phyloP scores from a whole-genome alignment of 139 green algal genomes.

The Chlorella vulgaris region DNA sequence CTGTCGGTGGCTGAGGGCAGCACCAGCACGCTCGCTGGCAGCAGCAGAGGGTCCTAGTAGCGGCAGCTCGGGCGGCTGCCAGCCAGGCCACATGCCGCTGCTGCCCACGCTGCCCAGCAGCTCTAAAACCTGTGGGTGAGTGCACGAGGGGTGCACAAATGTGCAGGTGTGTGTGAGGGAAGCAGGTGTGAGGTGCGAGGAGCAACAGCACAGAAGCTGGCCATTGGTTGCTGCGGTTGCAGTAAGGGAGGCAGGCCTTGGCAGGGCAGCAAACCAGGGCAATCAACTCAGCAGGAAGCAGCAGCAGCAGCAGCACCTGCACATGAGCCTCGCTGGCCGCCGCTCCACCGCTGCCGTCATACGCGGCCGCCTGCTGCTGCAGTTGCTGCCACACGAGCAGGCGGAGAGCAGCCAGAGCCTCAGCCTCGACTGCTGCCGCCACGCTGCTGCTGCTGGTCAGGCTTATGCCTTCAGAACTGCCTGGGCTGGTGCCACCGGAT shows the following conservation, averaged over 20 bases:
- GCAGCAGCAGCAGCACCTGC: not conserved
- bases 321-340: slow-evolving; percentile 13
- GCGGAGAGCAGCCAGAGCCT: not conserved
- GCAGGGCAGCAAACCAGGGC: not conserved
- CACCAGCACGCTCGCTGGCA: not conserved
- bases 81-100: slow-evolving; percentile 33
- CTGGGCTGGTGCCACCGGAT: not conserved
- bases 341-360: slow-evolving; percentile 4
- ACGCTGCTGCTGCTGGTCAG: not conserved
- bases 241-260: no score
- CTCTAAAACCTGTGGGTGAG: slow-evolving; percentile 39
- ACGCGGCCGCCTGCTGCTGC: not conserved
- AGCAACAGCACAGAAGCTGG: no score
- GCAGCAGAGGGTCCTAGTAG: not conserved
- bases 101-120: slow-evolving; percentile 36
- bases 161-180: no score
- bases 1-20: not conserved
- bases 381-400: slow-evolving; percentile 25
- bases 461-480: no score
- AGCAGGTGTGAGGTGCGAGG: no score
- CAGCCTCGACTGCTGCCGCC: not conserved
- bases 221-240: no score
- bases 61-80: not conserved
- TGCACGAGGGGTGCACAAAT: no score
- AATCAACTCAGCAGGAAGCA: not conserved